Conservation (phyloP, 2,329 filamentous ascomycete species). For the Scedosporium aurantiacum region DNA sequence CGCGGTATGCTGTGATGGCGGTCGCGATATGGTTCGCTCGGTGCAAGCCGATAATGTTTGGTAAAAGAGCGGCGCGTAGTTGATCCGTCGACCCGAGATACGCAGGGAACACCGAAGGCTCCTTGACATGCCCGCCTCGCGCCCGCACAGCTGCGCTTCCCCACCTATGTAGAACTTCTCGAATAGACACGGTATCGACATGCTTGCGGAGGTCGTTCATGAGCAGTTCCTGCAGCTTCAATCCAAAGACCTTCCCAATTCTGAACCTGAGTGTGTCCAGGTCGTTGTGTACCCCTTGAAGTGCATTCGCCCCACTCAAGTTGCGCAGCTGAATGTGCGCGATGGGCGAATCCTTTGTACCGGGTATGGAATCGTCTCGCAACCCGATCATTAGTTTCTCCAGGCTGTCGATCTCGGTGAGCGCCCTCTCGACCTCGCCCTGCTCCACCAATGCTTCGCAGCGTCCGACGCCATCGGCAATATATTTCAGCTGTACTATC, state of each 20-base stretch:
- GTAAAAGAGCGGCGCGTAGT: constrained; percentile 58
- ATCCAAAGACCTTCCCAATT: constrained; percentile 80
- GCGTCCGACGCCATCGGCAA: constrained; percentile 61
- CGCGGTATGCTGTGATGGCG: constrained; percentile 76
- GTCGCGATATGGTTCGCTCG: constrained; percentile 68
- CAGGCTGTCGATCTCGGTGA: constrained; percentile 65
- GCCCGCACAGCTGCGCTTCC: constrained; percentile 63
- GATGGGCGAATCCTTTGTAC: constrained; percentile 17
- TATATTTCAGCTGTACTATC: constrained; percentile 68
- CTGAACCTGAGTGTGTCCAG: constrained; percentile 64
- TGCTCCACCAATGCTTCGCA: constrained; percentile 76
- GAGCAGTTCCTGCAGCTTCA: constrained; percentile 65
- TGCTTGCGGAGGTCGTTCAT: constrained; percentile 74
- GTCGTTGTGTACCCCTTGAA: constrained; percentile 71
- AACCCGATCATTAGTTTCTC: constrained; percentile 74
- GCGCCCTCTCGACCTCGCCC: constrained; percentile 71
- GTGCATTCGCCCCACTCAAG: constrained; percentile 63
- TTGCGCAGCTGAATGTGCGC: constrained; percentile 43
- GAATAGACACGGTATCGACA: constrained; percentile 56
- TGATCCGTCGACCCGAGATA: constrained; percentile 66
- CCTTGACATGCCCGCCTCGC: constrained; percentile 55
- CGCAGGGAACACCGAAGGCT: constrained; percentile 59
- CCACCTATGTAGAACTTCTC: constrained; percentile 76
- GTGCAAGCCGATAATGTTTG: constrained; percentile 68
- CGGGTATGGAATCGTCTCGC: constrained; percentile 22